Evolutionary conservation across 2,329 filamentous ascomycete genomes (phyloP).

Genomic region (Colletotrichum echinochloae): DNA sequence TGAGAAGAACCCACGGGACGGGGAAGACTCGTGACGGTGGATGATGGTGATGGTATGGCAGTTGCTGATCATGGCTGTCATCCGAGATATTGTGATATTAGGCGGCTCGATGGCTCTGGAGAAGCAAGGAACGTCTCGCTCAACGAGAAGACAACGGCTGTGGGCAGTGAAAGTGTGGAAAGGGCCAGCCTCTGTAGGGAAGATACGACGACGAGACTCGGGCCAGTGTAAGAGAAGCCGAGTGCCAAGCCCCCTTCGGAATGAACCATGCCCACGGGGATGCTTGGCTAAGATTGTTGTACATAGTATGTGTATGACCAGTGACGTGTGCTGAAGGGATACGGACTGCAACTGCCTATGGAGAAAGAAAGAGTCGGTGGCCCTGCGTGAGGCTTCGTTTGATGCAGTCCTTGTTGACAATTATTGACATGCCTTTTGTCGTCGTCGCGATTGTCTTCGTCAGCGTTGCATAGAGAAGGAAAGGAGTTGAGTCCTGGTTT

Average conservation of each 20-base stretch:
- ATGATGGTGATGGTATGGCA: not conserved
- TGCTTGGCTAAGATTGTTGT: constrained; percentile 19
- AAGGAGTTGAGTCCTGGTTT: constrained; percentile 33
- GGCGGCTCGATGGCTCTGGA: not conserved
- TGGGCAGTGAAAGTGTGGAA: not conserved
- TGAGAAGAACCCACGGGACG: not conserved
- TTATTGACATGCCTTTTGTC: not conserved
- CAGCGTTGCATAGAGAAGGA: constrained; percentile 19
- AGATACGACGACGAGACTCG: constrained; percentile 15
- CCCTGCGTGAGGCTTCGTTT: not conserved
- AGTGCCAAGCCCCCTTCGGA: constrained; percentile 18
- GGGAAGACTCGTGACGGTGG: not conserved
- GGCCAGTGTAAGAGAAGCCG: constrained; percentile 7
- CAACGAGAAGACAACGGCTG: not conserved
- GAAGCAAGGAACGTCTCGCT: not conserved
- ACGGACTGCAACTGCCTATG: not conserved
- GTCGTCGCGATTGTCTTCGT: constrained; percentile 17
- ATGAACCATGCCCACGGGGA: constrained; percentile 11
- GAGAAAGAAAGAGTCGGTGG: not conserved
- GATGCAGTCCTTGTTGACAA: not conserved
- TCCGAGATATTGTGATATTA: constrained; percentile 22
- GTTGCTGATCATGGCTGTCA: constrained; percentile 13
- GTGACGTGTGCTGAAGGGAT: not conserved
- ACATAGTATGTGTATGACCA: too few species aligned
- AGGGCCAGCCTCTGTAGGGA: not conserved